A percentile compares a stretch with the other conserved stretches of the same genome.
These are phyloP conservation scores for Pythium phragmiticola DNA, from an alignment of 352 stramenopile species.

Conservation along the genomic window DNA sequence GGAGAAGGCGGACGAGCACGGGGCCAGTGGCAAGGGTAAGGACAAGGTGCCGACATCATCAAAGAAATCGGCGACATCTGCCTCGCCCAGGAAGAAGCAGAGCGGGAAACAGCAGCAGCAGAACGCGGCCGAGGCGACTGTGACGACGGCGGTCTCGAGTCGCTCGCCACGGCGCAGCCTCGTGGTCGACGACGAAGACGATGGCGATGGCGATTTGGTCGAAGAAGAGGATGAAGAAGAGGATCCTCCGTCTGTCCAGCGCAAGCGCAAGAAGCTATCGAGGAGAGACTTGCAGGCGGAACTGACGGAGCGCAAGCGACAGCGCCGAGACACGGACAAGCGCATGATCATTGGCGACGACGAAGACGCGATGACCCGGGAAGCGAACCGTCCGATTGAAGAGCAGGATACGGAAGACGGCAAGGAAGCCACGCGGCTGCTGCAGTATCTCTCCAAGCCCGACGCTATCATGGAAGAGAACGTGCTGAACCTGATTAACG, in stretches of 20 bases:
- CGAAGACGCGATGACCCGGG: constrained; percentile 44
- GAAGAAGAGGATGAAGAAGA: constrained; percentile 5
- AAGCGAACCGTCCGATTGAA: constrained; percentile 34
- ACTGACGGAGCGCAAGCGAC: constrained; percentile 31
- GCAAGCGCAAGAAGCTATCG: constrained; percentile 33
- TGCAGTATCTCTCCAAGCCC: constrained; percentile 65
- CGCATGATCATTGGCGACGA: constrained; percentile 86
- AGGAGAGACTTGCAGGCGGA: constrained; percentile 40
- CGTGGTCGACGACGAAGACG: constrained; percentile 30
- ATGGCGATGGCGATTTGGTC: constrained; percentile 19
- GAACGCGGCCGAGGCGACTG: not conserved
- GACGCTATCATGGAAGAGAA: constrained; percentile 86
- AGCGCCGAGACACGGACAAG: constrained; percentile 40
- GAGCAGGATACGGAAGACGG: constrained; percentile 70
- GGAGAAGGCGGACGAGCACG: constrained; percentile 26
- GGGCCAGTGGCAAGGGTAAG: constrained; percentile 1
- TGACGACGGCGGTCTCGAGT: not conserved
- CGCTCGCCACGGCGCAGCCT: constrained; percentile 15
- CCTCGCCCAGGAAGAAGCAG: constrained; percentile 24
- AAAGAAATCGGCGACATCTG: constrained; percentile 22
- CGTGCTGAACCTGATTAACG: constrained; percentile 80
- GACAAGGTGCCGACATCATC: constrained; percentile 16
- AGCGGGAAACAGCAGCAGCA: constrained; percentile 18
- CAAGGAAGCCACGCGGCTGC: constrained; percentile 67
- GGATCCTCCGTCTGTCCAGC: not conserved